Evolutionary conservation across 768 basidiomycete genomes (phyloP).

Genomic region (Lepiota brunneoincarnata): DNA sequence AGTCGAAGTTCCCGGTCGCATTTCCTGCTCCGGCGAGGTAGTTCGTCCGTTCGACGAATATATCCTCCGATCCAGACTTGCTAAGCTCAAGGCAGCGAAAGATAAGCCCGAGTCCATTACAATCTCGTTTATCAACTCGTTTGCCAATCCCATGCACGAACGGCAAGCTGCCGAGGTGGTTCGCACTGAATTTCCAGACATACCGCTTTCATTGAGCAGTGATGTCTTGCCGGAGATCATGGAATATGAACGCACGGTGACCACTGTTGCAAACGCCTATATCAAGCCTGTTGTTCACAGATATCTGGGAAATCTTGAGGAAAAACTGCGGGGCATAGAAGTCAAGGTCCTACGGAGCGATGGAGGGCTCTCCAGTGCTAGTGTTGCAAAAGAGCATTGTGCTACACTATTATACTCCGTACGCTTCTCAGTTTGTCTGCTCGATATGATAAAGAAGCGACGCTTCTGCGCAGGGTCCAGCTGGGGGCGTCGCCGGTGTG

Average conservation of each 20-base stretch:
- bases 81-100: slow-evolving; percentile 16
- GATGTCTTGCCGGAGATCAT: slow-evolving; percentile 23
- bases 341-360: slow-evolving; percentile 25
- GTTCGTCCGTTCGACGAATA: slow-evolving; percentile 22
- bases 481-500: slow-evolving; percentile 27
- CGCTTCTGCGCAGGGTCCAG: slow-evolving; percentile 17
- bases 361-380: slow-evolving; percentile 21
- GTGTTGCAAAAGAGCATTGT: slow-evolving; percentile 23
- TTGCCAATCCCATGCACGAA: slow-evolving; percentile 23
- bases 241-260: slow-evolving; percentile 27
- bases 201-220: slow-evolving; percentile 23
- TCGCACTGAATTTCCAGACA: slow-evolving; percentile 21
- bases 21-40: slow-evolving; percentile 23
- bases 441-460: neutral
- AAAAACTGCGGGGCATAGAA: slow-evolving; percentile 17
- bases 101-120: slow-evolving; percentile 21
- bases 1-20: slow-evolving; percentile 26
- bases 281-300: slow-evolving; percentile 24
- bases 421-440: neutral
- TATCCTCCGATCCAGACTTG: slow-evolving; percentile 18
- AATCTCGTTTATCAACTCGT: slow-evolving; percentile 26
- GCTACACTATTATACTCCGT: slow-evolving; percentile 23
- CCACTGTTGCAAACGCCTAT: slow-evolving; percentile 26
- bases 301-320: slow-evolving; percentile 23
- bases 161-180: slow-evolving; percentile 16